These are phyloP conservation scores for Cercospora sesami DNA, from an alignment of 2,329 filamentous ascomycete species.

Conservation along the genomic window DNA sequence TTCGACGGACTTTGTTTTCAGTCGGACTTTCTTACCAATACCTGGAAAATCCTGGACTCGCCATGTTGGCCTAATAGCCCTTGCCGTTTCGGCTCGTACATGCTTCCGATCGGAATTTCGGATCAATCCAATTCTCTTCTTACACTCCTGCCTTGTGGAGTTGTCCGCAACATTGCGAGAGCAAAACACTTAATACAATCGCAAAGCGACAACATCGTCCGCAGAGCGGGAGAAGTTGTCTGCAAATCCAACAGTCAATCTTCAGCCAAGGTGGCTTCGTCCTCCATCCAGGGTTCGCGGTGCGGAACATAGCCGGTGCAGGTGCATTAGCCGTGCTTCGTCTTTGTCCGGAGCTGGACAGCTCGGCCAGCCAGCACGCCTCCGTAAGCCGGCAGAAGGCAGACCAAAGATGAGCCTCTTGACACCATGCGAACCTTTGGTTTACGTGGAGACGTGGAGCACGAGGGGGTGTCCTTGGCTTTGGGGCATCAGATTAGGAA, in stretches of 20 bases:
- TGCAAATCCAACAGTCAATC: not conserved
- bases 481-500: not conserved
- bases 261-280: not conserved
- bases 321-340: not conserved
- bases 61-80: not conserved
- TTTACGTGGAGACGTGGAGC: slow-evolving; percentile 7
- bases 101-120: not conserved
- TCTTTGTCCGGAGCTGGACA: not conserved
- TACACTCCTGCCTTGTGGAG: not conserved
- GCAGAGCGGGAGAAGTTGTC: not conserved
- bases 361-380: not conserved
- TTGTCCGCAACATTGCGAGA: not conserved
- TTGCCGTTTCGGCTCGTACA: not conserved
- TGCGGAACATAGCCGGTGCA: not conserved
- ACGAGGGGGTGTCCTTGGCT: not conserved
- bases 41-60: not conserved
- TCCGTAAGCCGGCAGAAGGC: not conserved
- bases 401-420: not conserved
- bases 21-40: not conserved
- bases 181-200: not conserved
- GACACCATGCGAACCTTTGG: not conserved
- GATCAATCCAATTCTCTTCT: not conserved
- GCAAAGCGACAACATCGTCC: not conserved
- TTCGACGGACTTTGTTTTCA: not conserved
- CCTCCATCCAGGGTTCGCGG: not conserved